Conservation (phyloP, 2,329 filamentous ascomycete species). For the Fusarium subglutinans region DNA sequence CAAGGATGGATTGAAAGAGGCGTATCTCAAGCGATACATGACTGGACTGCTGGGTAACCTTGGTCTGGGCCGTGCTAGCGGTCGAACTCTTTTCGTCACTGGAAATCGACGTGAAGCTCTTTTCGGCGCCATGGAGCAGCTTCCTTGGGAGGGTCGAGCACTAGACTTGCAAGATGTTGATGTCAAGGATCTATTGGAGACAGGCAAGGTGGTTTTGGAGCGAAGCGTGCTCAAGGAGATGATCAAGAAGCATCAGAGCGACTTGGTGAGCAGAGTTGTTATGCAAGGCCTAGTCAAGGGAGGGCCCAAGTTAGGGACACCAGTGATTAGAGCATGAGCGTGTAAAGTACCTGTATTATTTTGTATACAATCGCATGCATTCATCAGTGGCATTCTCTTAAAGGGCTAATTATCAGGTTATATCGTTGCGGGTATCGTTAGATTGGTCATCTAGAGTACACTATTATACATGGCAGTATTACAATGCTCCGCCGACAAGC, state of each 20-base stretch:
- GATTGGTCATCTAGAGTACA: constrained; percentile 8
- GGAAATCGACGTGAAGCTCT: constrained; percentile 68
- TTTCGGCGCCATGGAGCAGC: constrained; percentile 70
- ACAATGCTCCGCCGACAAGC: constrained; percentile 87
- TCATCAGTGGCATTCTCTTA: neutral
- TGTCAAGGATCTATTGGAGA: constrained; percentile 92
- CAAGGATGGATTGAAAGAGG: constrained; percentile 59
- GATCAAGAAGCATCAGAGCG: constrained; percentile 76
- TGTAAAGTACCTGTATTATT: constrained; percentile 46
- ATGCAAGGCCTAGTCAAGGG: constrained; percentile 52
- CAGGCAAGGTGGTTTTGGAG: constrained; percentile 87
- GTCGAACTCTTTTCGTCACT: constrained; percentile 81
- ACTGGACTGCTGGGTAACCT: constrained; percentile 75
- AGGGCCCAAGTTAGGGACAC: constrained; percentile 51
- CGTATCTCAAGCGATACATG: constrained; percentile 70
- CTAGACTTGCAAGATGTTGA: constrained; percentile 83
- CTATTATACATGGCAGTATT: constrained; percentile 38
- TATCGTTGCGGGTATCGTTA: constrained; percentile 19
- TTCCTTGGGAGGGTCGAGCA: constrained; percentile 74
- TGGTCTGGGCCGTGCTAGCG: constrained; percentile 71
- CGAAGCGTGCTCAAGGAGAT: constrained; percentile 79
- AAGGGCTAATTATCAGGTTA: neutral
- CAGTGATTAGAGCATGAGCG: constrained; percentile 45
- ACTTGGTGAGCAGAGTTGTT: constrained; percentile 62
- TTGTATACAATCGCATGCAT: constrained; percentile 37